These are phyloP conservation scores for Cyclocybe aegerita DNA, from an alignment of 768 basidiomycete species.

Conservation along the genomic window DNA sequence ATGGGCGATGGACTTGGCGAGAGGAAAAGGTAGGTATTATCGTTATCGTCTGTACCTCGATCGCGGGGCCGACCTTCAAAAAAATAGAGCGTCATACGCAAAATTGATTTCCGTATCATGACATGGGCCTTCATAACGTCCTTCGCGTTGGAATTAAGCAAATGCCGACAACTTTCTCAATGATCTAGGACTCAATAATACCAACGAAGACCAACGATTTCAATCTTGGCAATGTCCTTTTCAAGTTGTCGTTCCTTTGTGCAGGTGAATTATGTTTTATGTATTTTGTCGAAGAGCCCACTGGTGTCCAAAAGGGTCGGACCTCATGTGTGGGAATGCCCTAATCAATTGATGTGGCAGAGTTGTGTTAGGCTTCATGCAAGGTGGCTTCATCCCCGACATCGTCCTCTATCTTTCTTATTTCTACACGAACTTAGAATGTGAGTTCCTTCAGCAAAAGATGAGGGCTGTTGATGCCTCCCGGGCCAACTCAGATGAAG, in stretches of 20 bases:
- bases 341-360: too few relatives aligned
- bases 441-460: slow-evolving; percentile 45
- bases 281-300: neutral
- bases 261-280: slow-evolving; percentile 28
- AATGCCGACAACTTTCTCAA: slow-evolving; percentile 69
- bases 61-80: slow-evolving; percentile 23
- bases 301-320: slow-evolving; percentile 62
- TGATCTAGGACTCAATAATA: slow-evolving; percentile 62
- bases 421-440: slow-evolving; percentile 58
- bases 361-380: slow-evolving; percentile 55
- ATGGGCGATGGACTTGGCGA: slow-evolving; percentile 69
- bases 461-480: slow-evolving; percentile 45
- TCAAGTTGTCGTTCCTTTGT: slow-evolving; percentile 44
- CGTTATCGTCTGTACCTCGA: neutral
- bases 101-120: slow-evolving; percentile 60
- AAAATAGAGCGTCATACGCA: slow-evolving; percentile 50
- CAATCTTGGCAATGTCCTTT: slow-evolving; percentile 63
- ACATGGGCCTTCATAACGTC: slow-evolving; percentile 66
- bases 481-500: slow-evolving; percentile 65
- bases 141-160: slow-evolving; percentile 56
- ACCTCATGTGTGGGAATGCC: slow-evolving; percentile 67
- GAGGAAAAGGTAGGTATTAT: slow-evolving; percentile 52
- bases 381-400: slow-evolving; percentile 70
- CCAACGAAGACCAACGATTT: slow-evolving; percentile 65
- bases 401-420: slow-evolving; percentile 65